Evolutionary conservation across 805 yeast genomes (phyloP), one percentile per base, ranked within the genome.

Genomic region (Wickerhamomyces queroliae): DNA sequence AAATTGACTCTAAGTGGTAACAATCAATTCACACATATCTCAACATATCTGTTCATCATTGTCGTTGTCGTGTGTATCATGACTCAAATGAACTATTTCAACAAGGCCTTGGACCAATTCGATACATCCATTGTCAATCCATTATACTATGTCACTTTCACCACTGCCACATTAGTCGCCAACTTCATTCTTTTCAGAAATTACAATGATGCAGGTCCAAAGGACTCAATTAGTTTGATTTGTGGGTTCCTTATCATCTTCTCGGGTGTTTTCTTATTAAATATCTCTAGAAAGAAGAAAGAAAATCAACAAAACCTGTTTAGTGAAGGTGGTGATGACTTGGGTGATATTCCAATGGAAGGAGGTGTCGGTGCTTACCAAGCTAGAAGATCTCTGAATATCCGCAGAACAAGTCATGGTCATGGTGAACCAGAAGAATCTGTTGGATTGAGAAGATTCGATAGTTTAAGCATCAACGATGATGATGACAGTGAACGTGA

Each of bases 61-160:
- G 89, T 86, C 19, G 95, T 88, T 41, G 84, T 69, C 8, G 72
- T 83, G 31, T 88, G 96, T 63, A 89, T 88, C 49, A 53, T 84
- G 52, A 86, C 95, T 6, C 96, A 88, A 63, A 88, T 88, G 96
- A 88, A 86, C 66, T 88, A 85, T 59, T 86, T 88, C 70, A 88
- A 88, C 71, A 89, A 86, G 67, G 96, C 96, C 0, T 70, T 88
- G 55, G 96, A 90, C 52, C 95, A 86, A 61, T 88, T 88, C 53
- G 96, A 89, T 59, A 88, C 96, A 6, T 84, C 95, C 0, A 85
- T 88, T 50, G 96, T 88, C 40, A 88, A 88, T 61, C 96, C 96
- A 24, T 68, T 88, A 44, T 88, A 88, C 65, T 88, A 89, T 56
- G 96, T 88, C 39, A 80, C 95, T 1, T 89, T 88, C 66, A 88